These are phyloP conservation scores for Raffaelea albimanens DNA, from an alignment of 2,329 filamentous ascomycete genomes.

Conservation along the genomic window DNA sequence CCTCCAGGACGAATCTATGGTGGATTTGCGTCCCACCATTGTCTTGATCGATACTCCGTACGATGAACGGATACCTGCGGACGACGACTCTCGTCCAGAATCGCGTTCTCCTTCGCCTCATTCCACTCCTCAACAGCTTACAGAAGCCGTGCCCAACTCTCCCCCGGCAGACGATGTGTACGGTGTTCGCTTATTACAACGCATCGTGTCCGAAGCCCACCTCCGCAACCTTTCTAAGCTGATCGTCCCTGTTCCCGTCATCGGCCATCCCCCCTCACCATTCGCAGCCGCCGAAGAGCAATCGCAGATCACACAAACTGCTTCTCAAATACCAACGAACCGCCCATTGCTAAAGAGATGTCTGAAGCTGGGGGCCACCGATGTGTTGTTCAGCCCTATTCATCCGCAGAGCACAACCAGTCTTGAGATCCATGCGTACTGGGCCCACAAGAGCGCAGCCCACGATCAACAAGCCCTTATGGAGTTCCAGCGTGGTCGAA, in stretches of 20 bases:
- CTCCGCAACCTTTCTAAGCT: conserved; percentile 46
- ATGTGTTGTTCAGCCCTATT: conserved; percentile 75
- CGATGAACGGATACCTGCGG: conserved; percentile 32
- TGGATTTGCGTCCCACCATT: conserved; percentile 45
- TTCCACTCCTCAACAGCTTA: conserved; percentile 24
- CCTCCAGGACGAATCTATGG: conserved; percentile 41
- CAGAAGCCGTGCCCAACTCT: conserved; percentile 21
- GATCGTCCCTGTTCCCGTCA: conserved; percentile 45
- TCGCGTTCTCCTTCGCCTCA: conserved; percentile 34
- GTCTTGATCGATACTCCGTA: conserved; percentile 48
- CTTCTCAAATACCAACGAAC: not conserved
- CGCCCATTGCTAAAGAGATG: conserved; percentile 52
- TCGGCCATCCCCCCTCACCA: conserved; percentile 27
- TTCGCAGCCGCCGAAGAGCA: not conserved
- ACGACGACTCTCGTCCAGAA: conserved; percentile 14
- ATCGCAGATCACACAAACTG: conserved; percentile 7
- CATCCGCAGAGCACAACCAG: conserved; percentile 64
- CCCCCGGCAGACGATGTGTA: conserved; percentile 40
- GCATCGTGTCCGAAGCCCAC: conserved; percentile 48
- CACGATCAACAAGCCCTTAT: conserved; percentile 64
- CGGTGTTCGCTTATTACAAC: conserved; percentile 43
- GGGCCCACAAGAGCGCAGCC: conserved; percentile 65
- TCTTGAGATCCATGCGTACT: conserved; percentile 75
- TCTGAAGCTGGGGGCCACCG: conserved; percentile 75
- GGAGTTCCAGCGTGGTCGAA: conserved; percentile 64